Conservation (phyloP, 192 early-diverging fungal genomes). For the Lobosporangium transversale region DNA sequence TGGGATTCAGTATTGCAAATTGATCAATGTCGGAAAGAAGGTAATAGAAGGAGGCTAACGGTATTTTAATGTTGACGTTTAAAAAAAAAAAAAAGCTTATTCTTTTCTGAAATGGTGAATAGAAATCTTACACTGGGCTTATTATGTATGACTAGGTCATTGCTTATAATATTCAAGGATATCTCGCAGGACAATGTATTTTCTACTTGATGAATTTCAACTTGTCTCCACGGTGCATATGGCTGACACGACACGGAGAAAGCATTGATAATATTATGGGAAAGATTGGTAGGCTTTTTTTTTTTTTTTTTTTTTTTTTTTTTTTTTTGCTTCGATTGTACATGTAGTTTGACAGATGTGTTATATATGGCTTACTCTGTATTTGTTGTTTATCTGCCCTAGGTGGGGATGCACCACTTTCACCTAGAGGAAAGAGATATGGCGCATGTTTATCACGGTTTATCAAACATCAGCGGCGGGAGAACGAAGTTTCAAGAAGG, state of each 20-base stretch:
- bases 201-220: slow-evolving; percentile 99
- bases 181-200: slow-evolving; percentile 91
- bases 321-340: no score
- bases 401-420: slow-evolving; percentile 81
- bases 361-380: no score
- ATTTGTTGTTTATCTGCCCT: not conserved
- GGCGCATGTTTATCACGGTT: slow-evolving; percentile 81
- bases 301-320: no score
- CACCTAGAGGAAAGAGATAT: slow-evolving; percentile 76
- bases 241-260: slow-evolving; percentile 95
- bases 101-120: no score
- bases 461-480: slow-evolving; percentile 67
- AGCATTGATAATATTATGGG: slow-evolving; percentile 84
- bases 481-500: slow-evolving; percentile 37
- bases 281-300: slow-evolving; percentile 85
- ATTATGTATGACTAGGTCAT: slow-evolving; percentile 63
- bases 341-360: no score
- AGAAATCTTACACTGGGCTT: not conserved
- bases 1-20: slow-evolving; percentile 91
- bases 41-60: slow-evolving; percentile 28
- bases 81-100: not conserved
- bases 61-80: not conserved
- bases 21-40: slow-evolving; percentile 97
- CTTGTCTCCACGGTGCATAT: slow-evolving; percentile 71
- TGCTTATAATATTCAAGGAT: slow-evolving; percentile 94